These are phyloP conservation scores for Zygotorulaspora danielsina DNA, from an alignment of 805 yeast genomes.

Conservation along the genomic window DNA sequence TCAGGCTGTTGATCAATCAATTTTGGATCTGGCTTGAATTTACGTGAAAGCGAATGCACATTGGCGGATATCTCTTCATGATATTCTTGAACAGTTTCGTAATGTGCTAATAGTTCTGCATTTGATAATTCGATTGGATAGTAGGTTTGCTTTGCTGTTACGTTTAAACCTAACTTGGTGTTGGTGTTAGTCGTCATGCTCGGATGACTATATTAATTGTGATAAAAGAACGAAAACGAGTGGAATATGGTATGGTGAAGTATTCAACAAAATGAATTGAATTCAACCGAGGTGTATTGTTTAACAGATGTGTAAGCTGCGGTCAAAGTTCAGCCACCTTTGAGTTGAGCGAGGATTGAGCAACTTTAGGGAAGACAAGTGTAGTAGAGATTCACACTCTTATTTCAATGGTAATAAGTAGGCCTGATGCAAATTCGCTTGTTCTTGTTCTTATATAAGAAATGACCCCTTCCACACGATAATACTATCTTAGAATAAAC, in stretches of 20 bases:
- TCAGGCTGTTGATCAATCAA: conserved; percentile 88
- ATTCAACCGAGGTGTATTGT: background rate
- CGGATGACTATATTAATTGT: conserved; percentile 1
- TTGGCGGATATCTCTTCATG: conserved; percentile 45
- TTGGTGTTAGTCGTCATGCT: conserved; percentile 8
- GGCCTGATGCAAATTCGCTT: too few species aligned
- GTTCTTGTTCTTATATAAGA: conserved; percentile 10
- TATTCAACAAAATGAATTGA: background rate
- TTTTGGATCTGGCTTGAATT: conserved; percentile 50
- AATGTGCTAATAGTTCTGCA: conserved; percentile 47
- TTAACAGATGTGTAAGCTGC: background rate
- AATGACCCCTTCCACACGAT: background rate
- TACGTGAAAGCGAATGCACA: conserved; percentile 36
- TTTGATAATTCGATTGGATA: conserved; percentile 50
- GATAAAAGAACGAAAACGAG: conserved; percentile 1
- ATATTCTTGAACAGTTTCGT: conserved; percentile 46
- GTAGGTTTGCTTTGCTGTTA: conserved; percentile 43
- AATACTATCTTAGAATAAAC: background rate
- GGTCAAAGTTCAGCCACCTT: too few species aligned
- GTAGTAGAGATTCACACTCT: background rate
- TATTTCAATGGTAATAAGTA: too few species aligned
- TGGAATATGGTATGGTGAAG: background rate
- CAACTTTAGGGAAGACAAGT: too few species aligned
- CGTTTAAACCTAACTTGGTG: conserved; percentile 34
- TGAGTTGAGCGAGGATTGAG: too few species aligned